Percentiles rank a stretch among this genome's conserved stretches.
Evolutionary conservation across 192 early-diverging fungal genomes (phyloP).

Genomic region (Podila horticola): DNA sequence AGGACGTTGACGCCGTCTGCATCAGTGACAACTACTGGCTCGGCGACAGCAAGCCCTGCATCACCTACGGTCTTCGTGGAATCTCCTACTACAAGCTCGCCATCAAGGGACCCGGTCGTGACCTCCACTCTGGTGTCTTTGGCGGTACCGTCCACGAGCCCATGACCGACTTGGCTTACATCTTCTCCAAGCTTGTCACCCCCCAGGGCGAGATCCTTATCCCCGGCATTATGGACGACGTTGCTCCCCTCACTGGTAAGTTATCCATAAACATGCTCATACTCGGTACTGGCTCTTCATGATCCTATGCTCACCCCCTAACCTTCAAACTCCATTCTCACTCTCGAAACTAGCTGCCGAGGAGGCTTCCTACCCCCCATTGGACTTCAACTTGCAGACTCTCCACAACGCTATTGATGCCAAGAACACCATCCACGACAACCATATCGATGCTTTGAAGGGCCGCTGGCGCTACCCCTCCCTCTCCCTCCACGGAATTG

Average conservation of each 20-base stretch:
- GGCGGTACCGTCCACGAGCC: conserved; percentile 96
- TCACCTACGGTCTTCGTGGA: conserved; percentile 96
- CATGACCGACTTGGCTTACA: conserved; percentile 91
- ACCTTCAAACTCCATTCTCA: not conserved
- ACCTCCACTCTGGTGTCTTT: conserved; percentile 98
- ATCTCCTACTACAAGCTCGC: conserved; percentile 72
- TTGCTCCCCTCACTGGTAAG: conserved; percentile 80
- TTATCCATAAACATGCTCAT: not conserved
- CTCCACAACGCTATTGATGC: conserved; percentile 82
- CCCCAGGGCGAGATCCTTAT: conserved; percentile 90
- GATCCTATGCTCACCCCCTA: not conserved
- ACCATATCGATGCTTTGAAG: conserved; percentile 85
- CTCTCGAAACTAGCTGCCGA: conserved; percentile 66
- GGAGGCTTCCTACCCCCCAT: conserved; percentile 78
- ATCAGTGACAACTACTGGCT: conserved; percentile 99
- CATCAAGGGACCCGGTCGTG: conserved; percentile 85
- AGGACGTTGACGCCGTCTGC: conserved; percentile 93
- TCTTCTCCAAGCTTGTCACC: conserved; percentile 87
- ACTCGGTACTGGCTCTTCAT: not conserved
- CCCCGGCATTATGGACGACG: conserved; percentile 93
- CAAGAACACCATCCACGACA: conserved; percentile 80
- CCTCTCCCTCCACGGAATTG: conserved; percentile 95
- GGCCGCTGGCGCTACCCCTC: conserved; percentile 96
- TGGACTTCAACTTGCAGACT: conserved; percentile 86
- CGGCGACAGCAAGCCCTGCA: conserved; percentile 94